Base-by-base conservation (phyloP, 2,329 filamentous ascomycete species). In the Claviceps sp. region DNA sequence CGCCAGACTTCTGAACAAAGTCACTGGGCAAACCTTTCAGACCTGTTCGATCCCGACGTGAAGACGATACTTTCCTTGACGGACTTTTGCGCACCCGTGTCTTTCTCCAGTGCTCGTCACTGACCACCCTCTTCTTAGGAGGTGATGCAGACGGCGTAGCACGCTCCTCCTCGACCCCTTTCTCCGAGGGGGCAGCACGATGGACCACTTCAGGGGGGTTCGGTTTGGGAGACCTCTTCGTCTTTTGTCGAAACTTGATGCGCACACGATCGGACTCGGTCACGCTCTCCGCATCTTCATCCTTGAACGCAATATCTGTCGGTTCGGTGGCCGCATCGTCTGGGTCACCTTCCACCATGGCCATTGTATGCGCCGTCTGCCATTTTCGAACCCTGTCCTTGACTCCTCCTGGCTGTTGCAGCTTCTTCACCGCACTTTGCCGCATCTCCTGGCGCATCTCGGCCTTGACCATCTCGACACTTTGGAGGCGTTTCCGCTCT, bases 111-210 rank as follows among this genome's bases (percentile, higher is more conserved):
- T 95, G 87, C 51, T 86, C 85, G 69, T 97, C 91, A 65, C 90
- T 96, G 55, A 96, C 81, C 51, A 97, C 88, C 56, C 90, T 81
- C 74, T 95, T 96, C 70, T 88, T 89, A 16, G 91, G 91, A 46
- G 87, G 80, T 48, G 74, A 67, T 50, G 41, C 34, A 9, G 50
- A 43, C 81, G 63, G 68, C 59, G 53, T 52, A 49, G 56, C 51
- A 50, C 53, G 38, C 51, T 57, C 9, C 50, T 58, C 52, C 46
- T 59, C 56, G 9, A 56, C 56, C 42, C 58, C 48, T 11, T 56
- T 53, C 37, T 59, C 52, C n/a, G 57, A 55, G 9, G 53, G 40
- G 24, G 52, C 41, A 60, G 66, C 43, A 63, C 65, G 6, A 59
- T 52, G 34, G 60, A 58, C 37, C 59, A 51, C 40, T 18, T 45